Evolutionary conservation across 495 filamentous ascomycete genomes (phyloP).

Genomic region (Parathielavia hyrcaniae): DNA sequence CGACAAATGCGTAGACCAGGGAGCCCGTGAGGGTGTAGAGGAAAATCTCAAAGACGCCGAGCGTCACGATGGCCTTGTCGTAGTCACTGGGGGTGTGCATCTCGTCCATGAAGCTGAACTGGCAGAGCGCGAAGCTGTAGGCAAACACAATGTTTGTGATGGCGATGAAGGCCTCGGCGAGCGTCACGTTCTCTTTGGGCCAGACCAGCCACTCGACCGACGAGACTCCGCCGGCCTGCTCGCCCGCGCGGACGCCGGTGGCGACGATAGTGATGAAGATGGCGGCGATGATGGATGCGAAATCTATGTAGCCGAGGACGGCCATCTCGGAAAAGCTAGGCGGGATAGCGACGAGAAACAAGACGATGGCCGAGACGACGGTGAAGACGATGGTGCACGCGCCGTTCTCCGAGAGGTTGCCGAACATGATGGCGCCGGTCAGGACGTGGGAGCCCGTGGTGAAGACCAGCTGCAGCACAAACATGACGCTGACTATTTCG

Average conservation of each 20-base stretch:
- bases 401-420: slow-evolving; percentile 56
- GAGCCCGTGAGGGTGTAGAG: slow-evolving; percentile 63
- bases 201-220: slow-evolving; percentile 40
- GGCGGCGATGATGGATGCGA: slow-evolving; percentile 57
- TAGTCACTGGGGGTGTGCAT: slow-evolving; percentile 64
- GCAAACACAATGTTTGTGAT: slow-evolving; percentile 73
- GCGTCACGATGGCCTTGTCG: slow-evolving; percentile 57
- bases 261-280: slow-evolving; percentile 65
- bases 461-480: slow-evolving; percentile 65
- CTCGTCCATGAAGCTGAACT: slow-evolving; percentile 72
- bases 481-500: slow-evolving; percentile 57
- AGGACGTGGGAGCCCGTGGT: slow-evolving; percentile 71
- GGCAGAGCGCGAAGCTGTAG: slow-evolving; percentile 62
- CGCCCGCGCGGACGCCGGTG: slow-evolving; percentile 49
- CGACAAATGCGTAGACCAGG: slow-evolving; percentile 68
- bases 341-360: slow-evolving; percentile 57
- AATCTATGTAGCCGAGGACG: slow-evolving; percentile 55
- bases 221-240: slow-evolving; percentile 29
- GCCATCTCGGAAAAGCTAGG: slow-evolving; percentile 50
- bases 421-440: slow-evolving; percentile 66
- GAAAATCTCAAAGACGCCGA: slow-evolving; percentile 58
- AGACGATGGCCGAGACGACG: slow-evolving; percentile 57
- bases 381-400: slow-evolving; percentile 64
- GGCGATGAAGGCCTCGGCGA: slow-evolving; percentile 52
- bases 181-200: slow-evolving; percentile 36